Base-by-base conservation (phyloP, 345 rosid genomes). In the Euphorbia pulcherrima region DNA sequence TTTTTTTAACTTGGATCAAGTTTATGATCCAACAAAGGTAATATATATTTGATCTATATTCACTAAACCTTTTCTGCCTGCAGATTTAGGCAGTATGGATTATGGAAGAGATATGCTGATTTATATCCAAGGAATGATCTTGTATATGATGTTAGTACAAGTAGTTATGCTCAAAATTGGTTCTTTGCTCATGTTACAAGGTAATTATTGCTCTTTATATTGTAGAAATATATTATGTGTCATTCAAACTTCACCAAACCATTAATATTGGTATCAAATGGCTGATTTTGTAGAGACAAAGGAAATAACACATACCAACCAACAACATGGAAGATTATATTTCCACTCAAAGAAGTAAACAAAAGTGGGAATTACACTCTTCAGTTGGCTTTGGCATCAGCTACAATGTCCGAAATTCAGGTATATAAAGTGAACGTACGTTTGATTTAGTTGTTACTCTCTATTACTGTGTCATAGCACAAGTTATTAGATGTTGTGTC, bases 161-260 rank as follows among this genome's bases (percentile, higher is more conserved):
- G 64, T 21, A 55, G 71, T 41, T 70, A 50, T 1, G 2, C 2
- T 27, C 18, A 24, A 61, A 72, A 83, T 67, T 94, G 99, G 99
- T 88, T 88, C 78, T 94, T 70, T 71, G 96, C 96, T 29, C 99
- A 91, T 8, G 93, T 88, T 68, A 69, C 76, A 11, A 86, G 95
- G 97, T 83, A 67, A n/a, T 65, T 69, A 12, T 46, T 12, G 13
- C 12, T 39, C 0, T 6, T 4, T 10, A 3, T 7, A 33, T 33
- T 33, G 37, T 33, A n/a, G n/a, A n/a, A n/a, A n/a, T n/a, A n/a
- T n/a, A n/a, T n/a, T n/a, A n/a, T n/a, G n/a, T n/a, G n/a, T n/a
- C n/a, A n/a, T n/a, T n/a, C n/a, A n/a, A n/a, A n/a, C n/a, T n/a
- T n/a, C n/a, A n/a, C n/a, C n/a, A n/a, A n/a, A n/a, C n/a, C n/a